These are phyloP conservation scores for Pneumocystis canis DNA, from an alignment of 1,139 yeast species.

Conservation along the genomic window DNA sequence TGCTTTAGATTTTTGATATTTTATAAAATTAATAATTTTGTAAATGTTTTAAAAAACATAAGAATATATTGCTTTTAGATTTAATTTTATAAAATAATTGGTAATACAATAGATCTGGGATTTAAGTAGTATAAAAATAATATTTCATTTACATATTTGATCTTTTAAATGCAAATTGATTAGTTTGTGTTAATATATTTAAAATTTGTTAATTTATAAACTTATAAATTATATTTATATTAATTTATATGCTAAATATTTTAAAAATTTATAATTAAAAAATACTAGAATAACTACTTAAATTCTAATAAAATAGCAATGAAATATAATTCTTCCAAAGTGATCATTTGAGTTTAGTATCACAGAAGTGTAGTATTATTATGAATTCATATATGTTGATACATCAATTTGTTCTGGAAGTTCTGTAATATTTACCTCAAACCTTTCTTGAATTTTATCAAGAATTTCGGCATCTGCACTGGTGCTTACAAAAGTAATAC, in stretches of 20 bases:
- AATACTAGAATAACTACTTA: background rate
- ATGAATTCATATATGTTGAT: slow-evolving; percentile 78
- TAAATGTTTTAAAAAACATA: background rate
- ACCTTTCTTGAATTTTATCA: slow-evolving; percentile 88
- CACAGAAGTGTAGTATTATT: background rate
- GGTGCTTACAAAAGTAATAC: slow-evolving; percentile 74
- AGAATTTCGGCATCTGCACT: slow-evolving; percentile 82
- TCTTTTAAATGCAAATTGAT: background rate
- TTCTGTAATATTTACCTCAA: slow-evolving; percentile 85
- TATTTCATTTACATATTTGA: background rate
- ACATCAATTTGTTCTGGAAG: slow-evolving; percentile 98
- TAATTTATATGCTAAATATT: background rate
- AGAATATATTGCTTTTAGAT: background rate
- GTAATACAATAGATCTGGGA: too few relatives aligned
- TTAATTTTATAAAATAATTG: too few relatives aligned
- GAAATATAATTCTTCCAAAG: background rate
- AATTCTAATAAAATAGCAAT: background rate
- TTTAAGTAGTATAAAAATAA: too few relatives aligned
- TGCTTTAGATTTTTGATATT: background rate
- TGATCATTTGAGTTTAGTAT: background rate
- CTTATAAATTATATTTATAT: background rate
- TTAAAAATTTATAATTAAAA: background rate
- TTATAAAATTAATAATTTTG: background rate
- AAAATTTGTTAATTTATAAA: background rate
- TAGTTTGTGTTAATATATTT: background rate